Evolutionary conservation across 768 basidiomycete genomes (phyloP).

Genomic region (Lentinula guzmanii): DNA sequence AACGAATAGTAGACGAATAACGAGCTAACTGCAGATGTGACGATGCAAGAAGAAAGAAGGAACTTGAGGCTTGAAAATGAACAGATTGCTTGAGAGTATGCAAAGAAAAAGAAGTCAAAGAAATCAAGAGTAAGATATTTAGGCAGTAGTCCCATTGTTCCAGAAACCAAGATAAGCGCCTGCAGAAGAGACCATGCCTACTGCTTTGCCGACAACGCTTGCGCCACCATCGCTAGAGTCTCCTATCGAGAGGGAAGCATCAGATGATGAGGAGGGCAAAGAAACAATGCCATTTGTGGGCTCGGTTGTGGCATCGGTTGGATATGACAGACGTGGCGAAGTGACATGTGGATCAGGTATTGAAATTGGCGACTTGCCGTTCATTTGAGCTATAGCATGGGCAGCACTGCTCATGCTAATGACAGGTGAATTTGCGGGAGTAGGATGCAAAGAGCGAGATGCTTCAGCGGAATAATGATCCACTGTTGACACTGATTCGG

Average conservation of each 20-base stretch:
- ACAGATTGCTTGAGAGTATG: neutral
- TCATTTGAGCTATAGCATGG: constrained; percentile 10
- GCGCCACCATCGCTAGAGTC: constrained; percentile 8
- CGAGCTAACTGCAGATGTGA: neutral
- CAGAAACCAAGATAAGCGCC: constrained; percentile 68
- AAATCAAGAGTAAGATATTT: neutral
- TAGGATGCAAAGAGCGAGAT: constrained; percentile 35
- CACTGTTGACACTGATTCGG: neutral
- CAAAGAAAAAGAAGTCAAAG: neutral
- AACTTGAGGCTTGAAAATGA: neutral
- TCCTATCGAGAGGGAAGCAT: neutral
- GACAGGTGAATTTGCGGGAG: constrained; percentile 60
- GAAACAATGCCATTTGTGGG: neutral
- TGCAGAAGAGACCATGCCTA: constrained; percentile 76
- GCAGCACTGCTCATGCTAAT: constrained; percentile 22
- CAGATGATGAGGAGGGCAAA: neutral
- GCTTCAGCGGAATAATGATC: neutral
- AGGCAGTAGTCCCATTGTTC: constrained; percentile 14
- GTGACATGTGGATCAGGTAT: constrained; percentile 2
- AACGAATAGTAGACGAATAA: neutral
- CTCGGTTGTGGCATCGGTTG: neutral
- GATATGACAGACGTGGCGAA: neutral
- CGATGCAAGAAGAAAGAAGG: neutral
- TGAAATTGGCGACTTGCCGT: neutral
- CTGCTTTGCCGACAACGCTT: constrained; percentile 52